Conservation (phyloP, 371 early-diverging fungal species). For the Thermomucor indicae-seudaticae region DNA sequence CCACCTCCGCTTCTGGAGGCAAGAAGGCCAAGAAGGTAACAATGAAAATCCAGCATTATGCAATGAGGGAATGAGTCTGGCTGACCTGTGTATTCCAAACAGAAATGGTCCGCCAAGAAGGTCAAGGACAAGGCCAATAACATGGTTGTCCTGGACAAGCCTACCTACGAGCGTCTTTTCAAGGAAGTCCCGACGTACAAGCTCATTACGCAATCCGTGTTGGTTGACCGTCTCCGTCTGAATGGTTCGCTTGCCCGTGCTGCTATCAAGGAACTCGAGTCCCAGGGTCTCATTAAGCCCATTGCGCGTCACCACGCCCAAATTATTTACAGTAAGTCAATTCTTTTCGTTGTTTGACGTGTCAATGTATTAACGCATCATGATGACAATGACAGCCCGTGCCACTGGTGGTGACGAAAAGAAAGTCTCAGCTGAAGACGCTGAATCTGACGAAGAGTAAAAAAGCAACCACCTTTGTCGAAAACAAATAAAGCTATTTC, state of each 20-base stretch:
- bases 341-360: no score
- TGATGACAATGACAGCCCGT: slow-evolving; percentile 23
- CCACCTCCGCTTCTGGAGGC: slow-evolving; percentile 72
- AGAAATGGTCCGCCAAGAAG: slow-evolving; percentile 96
- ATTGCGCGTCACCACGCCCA: slow-evolving; percentile 89
- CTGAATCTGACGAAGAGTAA: not conserved
- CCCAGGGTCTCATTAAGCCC: slow-evolving; percentile 87
- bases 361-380: no score
- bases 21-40: slow-evolving; percentile 79
- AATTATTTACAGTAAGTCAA: slow-evolving; percentile 83
- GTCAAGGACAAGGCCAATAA: slow-evolving; percentile 97
- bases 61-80: not conserved
- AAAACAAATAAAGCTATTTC: slow-evolving; percentile 1
- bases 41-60: not conserved
- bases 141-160: slow-evolving; percentile 88
- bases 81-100: not conserved
- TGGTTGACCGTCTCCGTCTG: slow-evolving; percentile 96
- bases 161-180: slow-evolving; percentile 88
- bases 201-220: slow-evolving; percentile 94
- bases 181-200: slow-evolving; percentile 99
- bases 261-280: slow-evolving; percentile 90
- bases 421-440: no score
- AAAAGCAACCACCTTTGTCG: not conserved
- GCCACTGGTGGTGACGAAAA: slow-evolving; percentile 44
- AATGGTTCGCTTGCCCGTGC: slow-evolving; percentile 95